Evolutionary conservation across 1,139 yeast genomes (phyloP).

Genomic region (Williopsis jadinii): DNA sequence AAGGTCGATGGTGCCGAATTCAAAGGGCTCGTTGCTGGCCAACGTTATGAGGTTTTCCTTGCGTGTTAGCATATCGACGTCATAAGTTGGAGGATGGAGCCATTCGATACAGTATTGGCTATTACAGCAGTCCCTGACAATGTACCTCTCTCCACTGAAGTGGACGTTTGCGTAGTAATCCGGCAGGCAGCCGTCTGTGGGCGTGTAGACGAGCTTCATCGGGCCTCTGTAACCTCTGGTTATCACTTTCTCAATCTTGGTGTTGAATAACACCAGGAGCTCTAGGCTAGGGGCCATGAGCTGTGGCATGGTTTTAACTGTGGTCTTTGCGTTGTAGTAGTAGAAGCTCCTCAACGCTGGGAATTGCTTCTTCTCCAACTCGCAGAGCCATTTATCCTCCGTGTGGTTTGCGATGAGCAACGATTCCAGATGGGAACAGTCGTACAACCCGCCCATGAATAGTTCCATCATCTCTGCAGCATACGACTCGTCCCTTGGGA

Average conservation of each 20-base stretch:
- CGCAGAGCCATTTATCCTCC: not conserved
- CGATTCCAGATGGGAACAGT: not conserved
- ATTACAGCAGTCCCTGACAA: not conserved
- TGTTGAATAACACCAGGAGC: not conserved
- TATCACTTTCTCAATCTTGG: not conserved
- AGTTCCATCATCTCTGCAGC: constrained; percentile 2
- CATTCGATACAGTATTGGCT: not conserved
- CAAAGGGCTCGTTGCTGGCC: not conserved
- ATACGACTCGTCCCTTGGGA: not conserved
- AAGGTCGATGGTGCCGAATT: not conserved
- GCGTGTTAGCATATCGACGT: not conserved
- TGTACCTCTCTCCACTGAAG: not conserved
- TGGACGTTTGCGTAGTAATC: not conserved
- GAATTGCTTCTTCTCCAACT: not conserved
- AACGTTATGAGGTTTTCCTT: not conserved
- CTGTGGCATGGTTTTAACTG: not conserved
- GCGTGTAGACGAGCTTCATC: not conserved
- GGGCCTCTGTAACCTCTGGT: constrained; percentile 1
- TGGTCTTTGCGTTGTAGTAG: not conserved
- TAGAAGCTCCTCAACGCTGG: not conserved
- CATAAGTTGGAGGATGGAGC: not conserved
- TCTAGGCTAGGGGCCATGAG: constrained; percentile 1
- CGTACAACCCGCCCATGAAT: not conserved
- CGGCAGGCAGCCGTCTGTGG: not conserved
- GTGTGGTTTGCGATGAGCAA: constrained; percentile 1